Evolutionary conservation across 2,329 filamentous ascomycete species (phyloP).

Genomic region (Penicillium sp.): DNA sequence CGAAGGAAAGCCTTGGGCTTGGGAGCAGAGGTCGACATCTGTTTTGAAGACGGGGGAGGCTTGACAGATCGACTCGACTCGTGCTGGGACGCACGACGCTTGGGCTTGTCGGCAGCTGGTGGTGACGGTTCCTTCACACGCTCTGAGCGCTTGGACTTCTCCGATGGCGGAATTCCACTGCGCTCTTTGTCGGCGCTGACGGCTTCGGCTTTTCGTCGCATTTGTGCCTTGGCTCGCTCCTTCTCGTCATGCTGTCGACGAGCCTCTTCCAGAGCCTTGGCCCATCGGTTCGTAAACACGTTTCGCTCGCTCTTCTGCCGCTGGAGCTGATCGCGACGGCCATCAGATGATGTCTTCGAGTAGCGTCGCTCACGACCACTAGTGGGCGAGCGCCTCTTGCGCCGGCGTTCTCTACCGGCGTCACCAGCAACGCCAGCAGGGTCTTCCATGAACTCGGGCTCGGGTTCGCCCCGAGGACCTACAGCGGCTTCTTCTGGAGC

Average conservation of each 20-base stretch:
- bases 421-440: constrained; percentile 12
- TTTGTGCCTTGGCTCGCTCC: constrained; percentile 19
- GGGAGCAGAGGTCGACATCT: constrained; percentile 16
- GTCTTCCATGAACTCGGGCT: constrained; percentile 2
- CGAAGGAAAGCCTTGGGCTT: constrained; percentile 28
- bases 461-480: constrained; percentile 1
- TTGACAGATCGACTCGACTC: constrained; percentile 21
- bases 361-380: constrained; percentile 32
- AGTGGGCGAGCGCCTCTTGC: constrained; percentile 29
- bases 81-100: constrained; percentile 15
- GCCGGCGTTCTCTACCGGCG: constrained; percentile 21
- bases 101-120: constrained; percentile 9
- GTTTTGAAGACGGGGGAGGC: constrained; percentile 28
- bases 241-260: constrained; percentile 35
- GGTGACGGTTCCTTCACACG: constrained; percentile 13
- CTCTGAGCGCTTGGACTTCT: constrained; percentile 17
- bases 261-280: constrained; percentile 34
- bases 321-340: constrained; percentile 25
- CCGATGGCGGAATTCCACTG: constrained; percentile 12
- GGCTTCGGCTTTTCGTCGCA: constrained; percentile 19
- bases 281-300: constrained; percentile 33
- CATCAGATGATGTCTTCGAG: constrained; percentile 37
- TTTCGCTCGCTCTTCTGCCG: constrained; percentile 33
- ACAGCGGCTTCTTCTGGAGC: not conserved
- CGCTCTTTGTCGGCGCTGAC: constrained; percentile 20